phyloP scores from a whole-genome alignment of 208 protist species.

The Trypanosoma scelopori region DNA sequence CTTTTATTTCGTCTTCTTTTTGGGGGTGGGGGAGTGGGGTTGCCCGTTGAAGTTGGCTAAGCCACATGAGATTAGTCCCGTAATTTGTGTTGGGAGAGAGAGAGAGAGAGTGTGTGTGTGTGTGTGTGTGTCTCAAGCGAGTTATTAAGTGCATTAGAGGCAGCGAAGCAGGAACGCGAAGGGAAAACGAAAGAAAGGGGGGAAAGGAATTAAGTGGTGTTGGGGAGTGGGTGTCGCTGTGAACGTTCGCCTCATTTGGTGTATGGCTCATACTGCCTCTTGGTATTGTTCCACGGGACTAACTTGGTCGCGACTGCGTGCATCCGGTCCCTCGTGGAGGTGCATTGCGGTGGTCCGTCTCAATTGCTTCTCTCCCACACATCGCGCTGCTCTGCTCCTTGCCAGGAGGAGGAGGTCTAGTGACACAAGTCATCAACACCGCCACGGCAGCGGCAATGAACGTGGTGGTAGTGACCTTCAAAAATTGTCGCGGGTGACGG shows the following conservation, averaged over 20 bases:
- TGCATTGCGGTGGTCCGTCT: neutral
- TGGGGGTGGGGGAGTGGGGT: too few relatives aligned
- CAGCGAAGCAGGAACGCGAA: too few relatives aligned
- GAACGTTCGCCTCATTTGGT: neutral
- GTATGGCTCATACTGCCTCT: slow-evolving; percentile 6
- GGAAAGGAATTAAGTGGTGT: neutral
- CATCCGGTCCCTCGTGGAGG: neutral
- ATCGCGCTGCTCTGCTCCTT: neutral
- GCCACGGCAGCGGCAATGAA: neutral
- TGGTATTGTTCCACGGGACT: neutral
- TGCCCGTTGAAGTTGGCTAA: too few relatives aligned
- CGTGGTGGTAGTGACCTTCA: neutral
- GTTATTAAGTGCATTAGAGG: neutral
- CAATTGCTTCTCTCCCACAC: neutral
- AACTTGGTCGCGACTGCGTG: neutral
- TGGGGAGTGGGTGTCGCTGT: too few relatives aligned
- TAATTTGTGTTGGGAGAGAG: too few relatives aligned
- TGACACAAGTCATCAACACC: neutral
- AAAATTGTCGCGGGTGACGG: neutral
- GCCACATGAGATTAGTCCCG: too few relatives aligned
- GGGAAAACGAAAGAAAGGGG: slow-evolving; percentile 2
- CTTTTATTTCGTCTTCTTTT: too few relatives aligned
- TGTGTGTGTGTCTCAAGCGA: too few relatives aligned
- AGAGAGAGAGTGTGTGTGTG: too few relatives aligned
- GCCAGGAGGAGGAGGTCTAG: neutral